Evolutionary conservation across 176 grass and related monocot species (phyloP).

Genomic region (Oryza rufipogon): DNA sequence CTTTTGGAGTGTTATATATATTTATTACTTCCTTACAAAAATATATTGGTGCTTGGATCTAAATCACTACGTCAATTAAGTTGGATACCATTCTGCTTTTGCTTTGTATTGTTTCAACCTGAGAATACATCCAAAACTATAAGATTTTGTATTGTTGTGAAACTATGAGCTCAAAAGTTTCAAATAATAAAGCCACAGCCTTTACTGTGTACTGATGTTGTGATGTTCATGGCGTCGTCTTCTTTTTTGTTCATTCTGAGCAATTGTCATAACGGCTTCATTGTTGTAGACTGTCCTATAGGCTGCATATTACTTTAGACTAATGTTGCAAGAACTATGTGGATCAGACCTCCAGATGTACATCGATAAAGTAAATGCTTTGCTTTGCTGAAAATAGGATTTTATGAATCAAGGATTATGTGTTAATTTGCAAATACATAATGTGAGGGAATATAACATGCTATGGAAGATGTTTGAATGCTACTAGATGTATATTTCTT

Average conservation of each 20-base stretch:
- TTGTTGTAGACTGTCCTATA: neutral
- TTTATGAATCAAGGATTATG: conserved; percentile 12
- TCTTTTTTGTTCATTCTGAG: too few relatives aligned
- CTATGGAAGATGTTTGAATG: conserved; percentile 13
- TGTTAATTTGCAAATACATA: conserved; percentile 14
- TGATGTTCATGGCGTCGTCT: neutral
- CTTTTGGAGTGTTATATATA: neutral
- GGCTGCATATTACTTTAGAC: neutral
- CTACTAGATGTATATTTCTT: conserved; percentile 20
- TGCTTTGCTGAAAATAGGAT: conserved; percentile 21
- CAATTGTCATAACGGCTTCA: neutral
- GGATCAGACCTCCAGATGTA: neutral
- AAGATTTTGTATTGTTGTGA: neutral
- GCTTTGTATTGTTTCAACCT: neutral
- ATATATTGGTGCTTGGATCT: conserved; percentile 1
- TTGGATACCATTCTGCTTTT: neutral
- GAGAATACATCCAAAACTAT: neutral
- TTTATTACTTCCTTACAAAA: neutral
- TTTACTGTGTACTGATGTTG: neutral
- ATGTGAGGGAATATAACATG: neutral
- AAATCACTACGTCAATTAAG: conserved; percentile 9
- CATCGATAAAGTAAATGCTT: conserved; percentile 1
- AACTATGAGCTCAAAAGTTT: conserved; percentile 1
- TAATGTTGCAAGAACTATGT: neutral
- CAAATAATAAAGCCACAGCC: neutral